Evolutionary conservation across 805 yeast species (phyloP), one percentile per base, ranked within the genome.

Genomic region (Candida michaelii): DNA sequence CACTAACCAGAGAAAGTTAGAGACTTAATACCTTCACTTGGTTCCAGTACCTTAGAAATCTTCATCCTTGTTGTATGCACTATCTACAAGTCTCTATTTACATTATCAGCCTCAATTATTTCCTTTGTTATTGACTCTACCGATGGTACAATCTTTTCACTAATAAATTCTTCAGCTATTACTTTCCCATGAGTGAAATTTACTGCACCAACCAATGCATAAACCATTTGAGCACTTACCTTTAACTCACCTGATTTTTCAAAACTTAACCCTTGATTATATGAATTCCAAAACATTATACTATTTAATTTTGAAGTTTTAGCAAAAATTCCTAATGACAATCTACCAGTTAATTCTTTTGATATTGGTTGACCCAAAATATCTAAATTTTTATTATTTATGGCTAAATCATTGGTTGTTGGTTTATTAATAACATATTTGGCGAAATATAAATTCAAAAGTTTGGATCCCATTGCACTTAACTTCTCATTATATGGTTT

Each of bases 401-500:
- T 65, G 19, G 74, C 64, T 43, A 52, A 48, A 13, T 58, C 66
- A 44, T 65, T 63, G 41, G 39, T 37, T 30, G 45, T 42, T 47
- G 60, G 51, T 15, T 51, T 50, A 33, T 43, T 48, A n/a, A 44
- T 34, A 12, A 72, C 76, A 45, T 58, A 58, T 53, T 77, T 75
- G 25, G 79, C 71, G 30, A 73, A 62, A 42, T 55, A 60, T 39
- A 74, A 67, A 56, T 79, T 80, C 49, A 84, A 61, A 52, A 82
- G 65, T 56, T 82, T 83, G 27, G 75, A 58, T 13, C 95, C 97
- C 59, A 88, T 67, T 33, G 83, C 76, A 14, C 88, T 73, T 53
- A 91, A 71, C 61, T 84, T 85, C 60, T 89, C 97, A 66, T 90
- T 91, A 66, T 86, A 88, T 6, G 97, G 97, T 54, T 83, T 80